Conservation (phyloP, 345 rosid species). For the Eucalyptus cloeziana region DNA sequence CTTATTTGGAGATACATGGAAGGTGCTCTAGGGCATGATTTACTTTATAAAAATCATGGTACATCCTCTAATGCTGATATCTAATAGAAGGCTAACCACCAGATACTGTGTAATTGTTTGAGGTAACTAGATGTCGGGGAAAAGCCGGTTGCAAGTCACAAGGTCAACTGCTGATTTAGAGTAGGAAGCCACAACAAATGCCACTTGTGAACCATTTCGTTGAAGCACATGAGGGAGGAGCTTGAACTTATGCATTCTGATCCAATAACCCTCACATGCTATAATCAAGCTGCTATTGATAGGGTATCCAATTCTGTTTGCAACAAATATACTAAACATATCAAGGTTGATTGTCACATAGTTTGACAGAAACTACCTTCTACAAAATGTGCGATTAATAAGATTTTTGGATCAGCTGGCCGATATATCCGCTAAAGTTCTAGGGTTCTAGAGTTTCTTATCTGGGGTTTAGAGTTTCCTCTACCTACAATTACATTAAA, state of each 20-base stretch:
- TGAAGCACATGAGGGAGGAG: not conserved
- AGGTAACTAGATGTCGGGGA: not conserved
- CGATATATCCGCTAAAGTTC: not conserved
- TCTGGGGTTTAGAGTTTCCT: not conserved
- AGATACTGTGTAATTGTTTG: not conserved
- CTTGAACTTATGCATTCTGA: not conserved
- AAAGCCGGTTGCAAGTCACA: not conserved
- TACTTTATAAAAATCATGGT: not conserved
- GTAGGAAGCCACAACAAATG: not conserved
- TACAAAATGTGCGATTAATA: not conserved
- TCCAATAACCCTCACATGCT: not conserved
- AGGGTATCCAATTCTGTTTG: not conserved
- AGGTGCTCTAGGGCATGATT: not conserved
- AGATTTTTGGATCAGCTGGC: not conserved
- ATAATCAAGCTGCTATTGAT: not conserved
- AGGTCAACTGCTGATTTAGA: not conserved
- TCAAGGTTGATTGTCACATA: not conserved
- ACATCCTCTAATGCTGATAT: not conserved
- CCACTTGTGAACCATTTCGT: not conserved
- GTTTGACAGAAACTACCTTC: not conserved
- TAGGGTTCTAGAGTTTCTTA: not conserved
- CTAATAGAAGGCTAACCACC: not conserved
- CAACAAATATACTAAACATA: not conserved
- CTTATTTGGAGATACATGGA: not conserved
- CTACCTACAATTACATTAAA: not conserved